phyloP scores from a whole-genome alignment of 352 stramenopile species.

The Phytopythium mirpurense region DNA sequence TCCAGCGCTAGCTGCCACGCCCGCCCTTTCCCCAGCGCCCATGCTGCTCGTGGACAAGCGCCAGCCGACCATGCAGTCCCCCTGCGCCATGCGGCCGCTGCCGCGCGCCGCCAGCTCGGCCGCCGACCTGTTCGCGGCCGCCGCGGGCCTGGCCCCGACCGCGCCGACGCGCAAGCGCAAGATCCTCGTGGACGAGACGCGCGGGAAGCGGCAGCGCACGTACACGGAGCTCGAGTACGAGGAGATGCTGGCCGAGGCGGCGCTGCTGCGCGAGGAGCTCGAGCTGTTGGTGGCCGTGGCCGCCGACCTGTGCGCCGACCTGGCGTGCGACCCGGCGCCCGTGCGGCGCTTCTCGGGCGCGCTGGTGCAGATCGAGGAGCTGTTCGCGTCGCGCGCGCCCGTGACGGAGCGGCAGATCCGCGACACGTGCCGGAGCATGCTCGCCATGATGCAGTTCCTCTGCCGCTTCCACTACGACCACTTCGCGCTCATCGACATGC shows the following conservation, averaged over 20 bases:
- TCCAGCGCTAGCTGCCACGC: no score
- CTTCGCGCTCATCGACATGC: slow-evolving; percentile 72
- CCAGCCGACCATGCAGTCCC: slow-evolving; percentile 7
- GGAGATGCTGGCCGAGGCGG: slow-evolving; percentile 64
- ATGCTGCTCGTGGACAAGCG: slow-evolving; percentile 39
- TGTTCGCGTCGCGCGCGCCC: slow-evolving; percentile 38
- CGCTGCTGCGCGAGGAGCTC: slow-evolving; percentile 59
- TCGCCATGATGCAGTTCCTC: slow-evolving; percentile 69
- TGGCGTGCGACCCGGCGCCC: slow-evolving; percentile 26
- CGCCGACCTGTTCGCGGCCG: background rate
- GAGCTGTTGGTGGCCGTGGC: slow-evolving; percentile 61
- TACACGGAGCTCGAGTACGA: slow-evolving; percentile 75
- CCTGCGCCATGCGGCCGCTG: background rate
- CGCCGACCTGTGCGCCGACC: slow-evolving; percentile 47
- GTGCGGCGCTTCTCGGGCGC: slow-evolving; percentile 24
- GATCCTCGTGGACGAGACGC: slow-evolving; percentile 24
- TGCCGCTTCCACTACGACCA: slow-evolving; percentile 58
- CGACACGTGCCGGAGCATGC: slow-evolving; percentile 64
- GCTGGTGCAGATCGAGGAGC: slow-evolving; percentile 38
- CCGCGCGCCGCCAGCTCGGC: background rate
- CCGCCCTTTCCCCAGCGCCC: background rate
- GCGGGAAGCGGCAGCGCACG: slow-evolving; percentile 44
- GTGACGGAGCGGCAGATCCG: slow-evolving; percentile 54
- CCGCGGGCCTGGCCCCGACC: background rate
- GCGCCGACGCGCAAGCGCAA: slow-evolving; percentile 39